Evolutionary conservation across 805 yeast species (phyloP).

Genomic region (Phaffomyces thermotolerans): DNA sequence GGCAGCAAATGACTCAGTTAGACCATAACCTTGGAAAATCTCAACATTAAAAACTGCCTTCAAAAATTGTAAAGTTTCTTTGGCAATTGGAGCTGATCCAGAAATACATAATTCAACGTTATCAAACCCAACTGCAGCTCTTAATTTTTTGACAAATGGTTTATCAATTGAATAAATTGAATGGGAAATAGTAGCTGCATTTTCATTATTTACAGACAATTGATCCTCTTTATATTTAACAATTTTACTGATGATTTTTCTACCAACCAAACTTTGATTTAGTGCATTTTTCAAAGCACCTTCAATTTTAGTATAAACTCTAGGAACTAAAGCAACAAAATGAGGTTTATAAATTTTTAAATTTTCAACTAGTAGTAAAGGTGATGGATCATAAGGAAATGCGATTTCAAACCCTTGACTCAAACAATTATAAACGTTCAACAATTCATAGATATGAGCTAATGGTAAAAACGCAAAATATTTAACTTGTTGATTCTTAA

Average conservation of each 20-base stretch:
- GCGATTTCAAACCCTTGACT: conserved; percentile 33
- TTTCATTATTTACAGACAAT: conserved; percentile 6
- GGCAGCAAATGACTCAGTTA: conserved; percentile 49
- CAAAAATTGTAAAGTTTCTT: conserved; percentile 46
- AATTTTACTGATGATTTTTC: conserved; percentile 4
- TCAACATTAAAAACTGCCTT: conserved; percentile 42
- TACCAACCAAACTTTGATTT: conserved; percentile 6
- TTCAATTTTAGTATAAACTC: conserved; percentile 47
- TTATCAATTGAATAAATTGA: conserved; percentile 25
- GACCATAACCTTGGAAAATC: conserved; percentile 44
- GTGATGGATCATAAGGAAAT: conserved; percentile 37
- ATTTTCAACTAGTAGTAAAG: conserved; percentile 43
- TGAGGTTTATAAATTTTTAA: conserved; percentile 40
- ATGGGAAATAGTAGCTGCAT: conserved; percentile 3
- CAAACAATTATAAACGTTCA: conserved; percentile 34
- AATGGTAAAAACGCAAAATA: conserved; percentile 42
- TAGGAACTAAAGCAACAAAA: conserved; percentile 42
- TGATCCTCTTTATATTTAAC: conserved; percentile 5
- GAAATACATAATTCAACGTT: conserved; percentile 24
- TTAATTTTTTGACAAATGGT: conserved; percentile 22
- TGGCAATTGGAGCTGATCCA: conserved; percentile 58
- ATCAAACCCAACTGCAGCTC: conserved; percentile 32
- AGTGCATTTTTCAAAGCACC: conserved; percentile 38
- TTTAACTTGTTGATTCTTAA: conserved; percentile 13
- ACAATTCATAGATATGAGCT: conserved; percentile 50